These are phyloP conservation scores for Amauroascus niger DNA, from an alignment of 2,329 filamentous ascomycete species.

Conservation along the genomic window DNA sequence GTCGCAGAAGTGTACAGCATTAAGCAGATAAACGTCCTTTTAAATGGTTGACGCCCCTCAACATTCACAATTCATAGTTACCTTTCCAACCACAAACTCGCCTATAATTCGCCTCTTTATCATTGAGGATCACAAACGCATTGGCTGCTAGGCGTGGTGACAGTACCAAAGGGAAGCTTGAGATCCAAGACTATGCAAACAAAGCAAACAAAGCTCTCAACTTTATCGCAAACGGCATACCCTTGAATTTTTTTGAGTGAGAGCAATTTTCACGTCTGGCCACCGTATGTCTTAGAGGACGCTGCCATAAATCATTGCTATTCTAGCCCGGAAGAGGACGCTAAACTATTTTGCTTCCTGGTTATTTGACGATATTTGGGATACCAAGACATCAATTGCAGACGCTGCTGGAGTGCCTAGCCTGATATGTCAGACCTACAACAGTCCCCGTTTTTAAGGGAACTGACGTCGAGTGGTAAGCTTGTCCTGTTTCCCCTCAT, in stretches of 20 bases:
- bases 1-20: too few relatives aligned
- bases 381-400: not conserved
- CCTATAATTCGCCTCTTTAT: too few relatives aligned
- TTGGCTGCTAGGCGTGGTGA: too few relatives aligned
- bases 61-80: too few relatives aligned
- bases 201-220: too few relatives aligned
- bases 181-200: not conserved
- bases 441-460: constrained; percentile 63
- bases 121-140: too few relatives aligned
- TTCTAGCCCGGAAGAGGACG: not conserved
- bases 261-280: not conserved
- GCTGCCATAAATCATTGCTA: not conserved
- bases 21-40: too few relatives aligned
- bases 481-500: constrained; percentile 14
- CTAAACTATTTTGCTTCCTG: not conserved
- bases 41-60: too few relatives aligned
- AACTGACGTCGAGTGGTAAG: constrained; percentile 74
- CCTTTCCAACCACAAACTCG: too few relatives aligned
- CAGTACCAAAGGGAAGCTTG: too few relatives aligned
- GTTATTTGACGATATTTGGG: not conserved
- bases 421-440: constrained; percentile 26
- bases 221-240: not conserved
- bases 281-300: not conserved
- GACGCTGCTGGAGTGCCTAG: not conserved
- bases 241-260: not conserved